Base-by-base conservation (phyloP, 1,284 basidiomycete genomes). In the Fistulina hepatica region DNA sequence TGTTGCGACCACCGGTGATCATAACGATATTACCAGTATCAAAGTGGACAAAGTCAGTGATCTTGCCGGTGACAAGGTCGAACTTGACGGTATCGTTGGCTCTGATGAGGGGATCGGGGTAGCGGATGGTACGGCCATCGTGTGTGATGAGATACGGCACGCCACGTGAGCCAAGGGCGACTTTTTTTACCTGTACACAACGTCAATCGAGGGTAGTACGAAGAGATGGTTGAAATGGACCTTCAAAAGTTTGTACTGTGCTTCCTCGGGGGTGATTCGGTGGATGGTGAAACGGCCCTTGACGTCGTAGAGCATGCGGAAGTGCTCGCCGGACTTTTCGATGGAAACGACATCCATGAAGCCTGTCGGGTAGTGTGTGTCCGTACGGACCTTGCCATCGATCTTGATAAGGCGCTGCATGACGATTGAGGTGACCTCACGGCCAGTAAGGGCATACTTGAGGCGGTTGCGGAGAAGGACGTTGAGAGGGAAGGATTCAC, bases 221-320 rank as follows among this genome's bases (percentile, higher is more conserved):
- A n/a, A n/a, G n/a, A n/a, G n/a, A n/a, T n/a, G n/a, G n/a, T n/a
- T n/a, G n/a, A n/a, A n/a, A n/a, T 79, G 80, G 53, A 99, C 94
- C 67, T 98, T 98, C 64, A 88, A 76, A 57, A 99, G 91, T 71
- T 99, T 99, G 82, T 94, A 99, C 54, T 74, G 69, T 37, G 94
- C 91, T 68, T 99, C 94, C 70, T 98, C 95, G 37, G 86, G 76
- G 49, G 92, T 93, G 77, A 99, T 98, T 58, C 95, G 91, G 78
- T 99, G 94, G 65, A 98, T 94, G 49, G 92, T 88, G 74, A 99
- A 99, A 54, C 94, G 93, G 52, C 94, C 92, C 76, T 99, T 99
- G 66, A 97, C 81, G 60, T 98, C 95, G 76, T 98, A 98, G 36
- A 99, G 76, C 52, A 98, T 79, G 64, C 94, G 94, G 85, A 98